Conservation (phyloP, 106 monocot genomes). For the Dendrobium huoshanense region DNA sequence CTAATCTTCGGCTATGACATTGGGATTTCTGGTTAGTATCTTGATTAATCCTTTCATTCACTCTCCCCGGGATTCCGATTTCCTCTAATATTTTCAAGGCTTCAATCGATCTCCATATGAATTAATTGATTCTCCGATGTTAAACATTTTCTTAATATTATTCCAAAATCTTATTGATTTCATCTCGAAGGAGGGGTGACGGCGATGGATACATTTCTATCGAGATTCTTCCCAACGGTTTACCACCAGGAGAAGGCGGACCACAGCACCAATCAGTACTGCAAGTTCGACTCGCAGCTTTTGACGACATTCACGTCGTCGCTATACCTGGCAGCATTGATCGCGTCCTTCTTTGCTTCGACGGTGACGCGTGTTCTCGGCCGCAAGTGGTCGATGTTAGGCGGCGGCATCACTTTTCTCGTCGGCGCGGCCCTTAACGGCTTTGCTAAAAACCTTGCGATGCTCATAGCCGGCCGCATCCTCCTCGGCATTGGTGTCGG, state of each 20-base stretch:
- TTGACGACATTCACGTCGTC: constrained; percentile 20
- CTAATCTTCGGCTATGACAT: constrained; percentile 24
- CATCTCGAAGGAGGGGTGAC: constrained; percentile 18
- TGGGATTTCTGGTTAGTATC: not conserved
- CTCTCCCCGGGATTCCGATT: not conserved
- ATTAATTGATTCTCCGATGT: no score
- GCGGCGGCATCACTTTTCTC: constrained; percentile 37
- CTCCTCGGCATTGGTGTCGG: constrained; percentile 83
- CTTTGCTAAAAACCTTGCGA: constrained; percentile 33
- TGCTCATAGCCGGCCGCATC: constrained; percentile 85
- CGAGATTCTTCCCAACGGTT: constrained; percentile 38
- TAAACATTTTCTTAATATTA: no score
- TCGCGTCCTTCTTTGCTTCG: constrained; percentile 49
- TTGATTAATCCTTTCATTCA: not conserved
- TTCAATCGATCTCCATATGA: no score
- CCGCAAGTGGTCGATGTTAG: constrained; percentile 46
- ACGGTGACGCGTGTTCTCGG: constrained; percentile 12
- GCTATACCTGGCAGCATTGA: constrained; percentile 16
- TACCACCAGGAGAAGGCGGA: constrained; percentile 21
- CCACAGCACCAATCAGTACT: constrained; percentile 16
- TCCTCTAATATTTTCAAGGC: no score
- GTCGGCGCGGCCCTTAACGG: constrained; percentile 16
- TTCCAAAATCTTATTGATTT: no score
- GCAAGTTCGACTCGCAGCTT: constrained; percentile 72
- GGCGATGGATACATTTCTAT: constrained; percentile 35